Base-by-base conservation (phyloP, 257 asterid genomes). In the Catharanthus roseus region DNA sequence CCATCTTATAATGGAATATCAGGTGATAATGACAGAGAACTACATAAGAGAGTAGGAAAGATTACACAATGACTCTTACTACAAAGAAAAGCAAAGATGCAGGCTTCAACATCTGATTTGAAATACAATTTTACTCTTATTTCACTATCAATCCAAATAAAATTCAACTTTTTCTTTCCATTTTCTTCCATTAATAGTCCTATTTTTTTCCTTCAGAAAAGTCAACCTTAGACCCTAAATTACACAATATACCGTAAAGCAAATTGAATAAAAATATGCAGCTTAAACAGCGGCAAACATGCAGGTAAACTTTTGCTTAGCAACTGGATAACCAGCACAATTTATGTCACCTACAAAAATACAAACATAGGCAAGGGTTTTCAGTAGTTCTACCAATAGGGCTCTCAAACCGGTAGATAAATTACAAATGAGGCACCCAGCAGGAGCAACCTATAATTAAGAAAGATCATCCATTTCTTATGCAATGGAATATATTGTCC, bases 1-100 rank as follows among this genome's bases (percentile, higher is more conserved):
- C 39, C 70, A 69, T 71, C 76, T 56, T 69, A 24, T 26, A 62
- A 12, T 68, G 39, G 24, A 58, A 55, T 47, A 63, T n/a, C 34
- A 78, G 42, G 56, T 44, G 28, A 13, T 29, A 34, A 26, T 31
- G 18, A 49, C 29, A 16, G 31, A 67, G 10, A 12, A 21, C 44
- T n/a, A 58, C 18, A 24, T 42, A 10, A 11, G 19, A 55, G 42
- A 50, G 49, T 12, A 47, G 21, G 41, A 7, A 28, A 23, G 34
- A 38, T 54, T 51, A 38, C 15, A n/a, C 13, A 23, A 12, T 68
- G 72, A 49, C 45, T n/a, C 44, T 53, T 33, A 54, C 5, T 42
- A 57, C 23, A 57, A n/a, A 16, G 28, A n/a, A 10, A 57, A 45
- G 54, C 2, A 24, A 44, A 38, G 19, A 73, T 44, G 55, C 45